Evolutionary conservation across 805 yeast genomes (phyloP).

Genomic region (Candida easanensis): DNA sequence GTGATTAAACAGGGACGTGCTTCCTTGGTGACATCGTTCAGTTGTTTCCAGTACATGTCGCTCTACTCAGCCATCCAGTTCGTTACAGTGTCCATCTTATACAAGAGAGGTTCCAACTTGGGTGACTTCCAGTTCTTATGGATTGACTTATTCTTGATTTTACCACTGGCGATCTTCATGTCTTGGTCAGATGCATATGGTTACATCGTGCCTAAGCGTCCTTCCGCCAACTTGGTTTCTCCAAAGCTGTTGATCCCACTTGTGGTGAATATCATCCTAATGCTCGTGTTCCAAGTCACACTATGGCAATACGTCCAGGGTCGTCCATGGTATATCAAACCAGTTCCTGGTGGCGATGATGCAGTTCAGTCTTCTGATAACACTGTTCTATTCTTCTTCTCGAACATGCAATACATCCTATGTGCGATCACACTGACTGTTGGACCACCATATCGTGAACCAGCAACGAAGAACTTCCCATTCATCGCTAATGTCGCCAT

Average conservation of each 20-base stretch:
- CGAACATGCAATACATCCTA: slow-evolving; percentile 87
- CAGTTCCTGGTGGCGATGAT: slow-evolving; percentile 78
- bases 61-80: slow-evolving; percentile 96
- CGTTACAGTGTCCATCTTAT: slow-evolving; percentile 78
- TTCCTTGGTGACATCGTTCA: slow-evolving; percentile 88
- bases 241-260: slow-evolving; percentile 83
- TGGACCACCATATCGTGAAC: slow-evolving; percentile 92
- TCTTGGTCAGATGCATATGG: slow-evolving; percentile 89
- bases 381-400: slow-evolving; percentile 74
- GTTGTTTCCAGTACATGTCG: slow-evolving; percentile 98
- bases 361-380: slow-evolving; percentile 87
- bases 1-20: slow-evolving; percentile 95
- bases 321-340: slow-evolving; percentile 74
- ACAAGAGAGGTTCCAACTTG: slow-evolving; percentile 83
- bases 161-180: slow-evolving; percentile 96
- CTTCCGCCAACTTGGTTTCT: slow-evolving; percentile 91
- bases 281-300: slow-evolving; percentile 61
- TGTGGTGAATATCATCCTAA: slow-evolving; percentile 67
- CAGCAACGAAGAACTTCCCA: slow-evolving; percentile 63
- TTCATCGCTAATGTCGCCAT: slow-evolving; percentile 60
- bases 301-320: slow-evolving; percentile 61
- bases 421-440: slow-evolving; percentile 80
- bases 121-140: slow-evolving; percentile 97
- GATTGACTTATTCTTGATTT: slow-evolving; percentile 85
- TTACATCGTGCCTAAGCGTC: slow-evolving; percentile 64